Conservation (phyloP, 768 basidiomycete species). For the Panaeolus cyanescens region DNA sequence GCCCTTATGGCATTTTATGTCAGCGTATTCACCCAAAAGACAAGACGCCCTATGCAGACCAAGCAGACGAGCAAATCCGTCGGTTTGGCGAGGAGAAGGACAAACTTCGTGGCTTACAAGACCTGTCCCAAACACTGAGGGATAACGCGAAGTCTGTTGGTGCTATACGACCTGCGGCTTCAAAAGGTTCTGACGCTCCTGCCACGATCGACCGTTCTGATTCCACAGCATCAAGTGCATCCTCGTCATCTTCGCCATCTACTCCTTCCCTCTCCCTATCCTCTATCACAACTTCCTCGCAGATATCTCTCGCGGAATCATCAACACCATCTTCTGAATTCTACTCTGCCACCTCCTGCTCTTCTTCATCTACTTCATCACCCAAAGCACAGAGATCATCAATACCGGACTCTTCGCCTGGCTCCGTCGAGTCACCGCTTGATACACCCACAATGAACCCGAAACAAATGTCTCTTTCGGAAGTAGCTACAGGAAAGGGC, state of each 20-base stretch:
- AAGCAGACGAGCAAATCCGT: constrained; percentile 9
- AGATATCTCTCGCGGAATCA: background rate
- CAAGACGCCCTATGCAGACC: constrained; percentile 11
- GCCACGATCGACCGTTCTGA: background rate
- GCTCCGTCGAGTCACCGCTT: background rate
- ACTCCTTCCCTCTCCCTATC: background rate
- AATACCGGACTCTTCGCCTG: background rate
- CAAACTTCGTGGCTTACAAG: background rate
- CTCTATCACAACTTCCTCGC: background rate
- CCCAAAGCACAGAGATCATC: background rate
- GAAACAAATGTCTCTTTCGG: background rate
- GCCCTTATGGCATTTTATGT: constrained; percentile 22
- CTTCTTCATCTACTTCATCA: background rate
- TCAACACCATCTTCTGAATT: background rate
- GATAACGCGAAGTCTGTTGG: background rate
- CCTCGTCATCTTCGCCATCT: background rate
- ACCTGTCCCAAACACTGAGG: background rate
- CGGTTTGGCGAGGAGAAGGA: constrained; percentile 9
- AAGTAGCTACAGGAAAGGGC: background rate
- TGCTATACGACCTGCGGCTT: too few species aligned
- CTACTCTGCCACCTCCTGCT: background rate
- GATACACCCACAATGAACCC: background rate
- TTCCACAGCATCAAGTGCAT: background rate
- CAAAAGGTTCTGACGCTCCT: background rate
- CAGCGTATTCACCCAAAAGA: constrained; percentile 30